phyloP scores from a whole-genome alignment of 1,284 basidiomycete species.

The Stereum hirsutum region DNA sequence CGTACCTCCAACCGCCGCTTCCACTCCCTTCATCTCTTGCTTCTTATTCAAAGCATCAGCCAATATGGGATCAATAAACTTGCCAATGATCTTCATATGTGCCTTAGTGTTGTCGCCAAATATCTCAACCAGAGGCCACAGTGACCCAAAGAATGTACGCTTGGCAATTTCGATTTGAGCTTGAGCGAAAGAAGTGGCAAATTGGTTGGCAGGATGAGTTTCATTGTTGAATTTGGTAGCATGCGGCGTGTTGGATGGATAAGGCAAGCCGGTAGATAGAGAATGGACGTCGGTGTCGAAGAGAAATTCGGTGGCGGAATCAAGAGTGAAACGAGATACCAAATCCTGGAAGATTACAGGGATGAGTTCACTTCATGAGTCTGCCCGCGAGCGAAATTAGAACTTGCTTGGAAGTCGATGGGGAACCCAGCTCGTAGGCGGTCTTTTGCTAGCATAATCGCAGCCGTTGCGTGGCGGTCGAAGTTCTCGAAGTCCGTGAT shows the following conservation, averaged over 20 bases:
- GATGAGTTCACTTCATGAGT: neutral
- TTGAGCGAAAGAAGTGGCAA: conserved; percentile 8
- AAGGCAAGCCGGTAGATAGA: neutral
- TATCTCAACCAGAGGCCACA: conserved; percentile 9
- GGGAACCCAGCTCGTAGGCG: conserved; percentile 32
- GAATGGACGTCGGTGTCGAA: neutral
- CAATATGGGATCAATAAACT: conserved; percentile 9
- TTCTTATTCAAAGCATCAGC: conserved; percentile 6
- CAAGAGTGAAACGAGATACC: neutral
- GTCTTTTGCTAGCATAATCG: conserved; percentile 28
- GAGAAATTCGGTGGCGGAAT: neutral
- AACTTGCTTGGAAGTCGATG: conserved; percentile 39
- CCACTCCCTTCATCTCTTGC: conserved; percentile 3
- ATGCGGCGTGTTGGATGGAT: neutral
- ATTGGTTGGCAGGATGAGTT: conserved; percentile 4
- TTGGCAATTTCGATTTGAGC: conserved; percentile 2
- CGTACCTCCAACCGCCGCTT: conserved; percentile 11
- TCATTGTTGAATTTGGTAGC: neutral
- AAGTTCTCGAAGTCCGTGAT: conserved; percentile 48
- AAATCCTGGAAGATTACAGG: conserved; percentile 25
- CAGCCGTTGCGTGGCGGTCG: conserved; percentile 33
- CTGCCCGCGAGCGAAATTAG: neutral
- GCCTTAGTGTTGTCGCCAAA: conserved; percentile 3
- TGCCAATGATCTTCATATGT: conserved; percentile 6
- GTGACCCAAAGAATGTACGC: conserved; percentile 2